Evolutionary conservation across 345 rosid species (phyloP), one percentile per base, ranked within the genome.

Genomic region (Populus pruinosa): DNA sequence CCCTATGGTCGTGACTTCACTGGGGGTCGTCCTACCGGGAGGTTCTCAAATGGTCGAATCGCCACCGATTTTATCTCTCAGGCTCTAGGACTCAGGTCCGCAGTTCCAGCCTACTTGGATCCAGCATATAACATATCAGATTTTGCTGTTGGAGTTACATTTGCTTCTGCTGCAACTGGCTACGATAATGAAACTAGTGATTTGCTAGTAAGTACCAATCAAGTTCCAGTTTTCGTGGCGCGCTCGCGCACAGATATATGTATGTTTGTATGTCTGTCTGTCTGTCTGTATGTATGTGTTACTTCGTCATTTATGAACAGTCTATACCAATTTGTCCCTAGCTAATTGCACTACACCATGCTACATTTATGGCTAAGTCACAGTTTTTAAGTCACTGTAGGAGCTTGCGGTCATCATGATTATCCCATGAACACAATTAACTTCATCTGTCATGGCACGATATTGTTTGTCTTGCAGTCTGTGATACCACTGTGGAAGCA

Each of bases 401-500:
- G 49, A 44, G 17, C 17, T 44, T 13, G 6, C 14, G 18, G 4
- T 47, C 50, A 47, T 47, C 50, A 4, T 3, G 50, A 44, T 44
- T 47, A 14, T 14, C 16, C 16, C 50, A 47, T 47, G 50, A 12
- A 47, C 1, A 4, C 18, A 47, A 47, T 14, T 47, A 47, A 47
- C 17, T 47, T 47, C 1, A 4, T 14, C 50, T 47, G 50, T 47
- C 50, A 47, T 14, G 43, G 5, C 50, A 41, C 5, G 14, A 4
- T 65, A 0, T 31, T 67, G 23, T 23, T 14, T 59, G 1, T 68
- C 3, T 72, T 67, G 82, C 87, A 91, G 95, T 82, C 88, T 59
- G 96, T 91, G 78, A 88, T 91, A 16, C 91, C 96, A 6, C 36
- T 89, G 7, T 87, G 91, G 93, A 79, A 81, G 74, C 89, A 91